phyloP scores from a whole-genome alignment of 495 filamentous ascomycete species.

The Podospora anserina region DNA sequence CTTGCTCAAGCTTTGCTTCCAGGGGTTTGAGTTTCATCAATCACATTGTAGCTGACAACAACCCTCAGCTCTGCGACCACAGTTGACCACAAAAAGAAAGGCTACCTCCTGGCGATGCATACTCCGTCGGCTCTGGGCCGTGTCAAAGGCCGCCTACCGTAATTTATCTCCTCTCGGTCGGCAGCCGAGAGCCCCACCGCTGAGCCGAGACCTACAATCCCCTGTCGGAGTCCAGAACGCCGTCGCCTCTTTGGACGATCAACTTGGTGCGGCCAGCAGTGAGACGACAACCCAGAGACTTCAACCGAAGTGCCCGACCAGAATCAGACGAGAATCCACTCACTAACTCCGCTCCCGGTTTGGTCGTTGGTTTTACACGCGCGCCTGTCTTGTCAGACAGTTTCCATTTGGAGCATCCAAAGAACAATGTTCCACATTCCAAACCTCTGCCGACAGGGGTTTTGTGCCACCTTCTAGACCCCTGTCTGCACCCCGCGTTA shows the following conservation, averaged over 20 bases:
- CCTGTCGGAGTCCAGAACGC: not conserved
- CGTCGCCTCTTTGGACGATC: constrained; percentile 1
- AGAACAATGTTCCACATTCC: constrained; percentile 15
- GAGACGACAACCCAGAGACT: constrained; percentile 2
- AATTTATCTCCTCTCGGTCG: not conserved
- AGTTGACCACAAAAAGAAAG: not conserved
- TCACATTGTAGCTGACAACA: not conserved
- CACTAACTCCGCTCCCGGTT: not conserved
- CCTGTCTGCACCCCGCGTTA: constrained; percentile 12
- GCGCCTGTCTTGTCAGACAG: not conserved
- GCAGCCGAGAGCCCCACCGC: not conserved
- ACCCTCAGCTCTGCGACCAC: too few relatives aligned
- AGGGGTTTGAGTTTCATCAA: too few relatives aligned
- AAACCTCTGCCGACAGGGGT: constrained; percentile 19
- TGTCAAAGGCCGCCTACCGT: not conserved
- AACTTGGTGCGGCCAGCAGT: not conserved
- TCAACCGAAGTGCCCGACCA: not conserved
- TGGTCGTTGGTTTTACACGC: not conserved
- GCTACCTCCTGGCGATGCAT: too few relatives aligned
- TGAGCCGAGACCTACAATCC: not conserved
- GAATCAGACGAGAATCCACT: not conserved
- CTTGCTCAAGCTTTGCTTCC: not conserved
- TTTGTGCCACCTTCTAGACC: not conserved
- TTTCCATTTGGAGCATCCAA: not conserved
- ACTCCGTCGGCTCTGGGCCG: not conserved